Base-by-base conservation (phyloP, 129 eudicot genomes). In the Chrysanthemum lavandulifolium region DNA sequence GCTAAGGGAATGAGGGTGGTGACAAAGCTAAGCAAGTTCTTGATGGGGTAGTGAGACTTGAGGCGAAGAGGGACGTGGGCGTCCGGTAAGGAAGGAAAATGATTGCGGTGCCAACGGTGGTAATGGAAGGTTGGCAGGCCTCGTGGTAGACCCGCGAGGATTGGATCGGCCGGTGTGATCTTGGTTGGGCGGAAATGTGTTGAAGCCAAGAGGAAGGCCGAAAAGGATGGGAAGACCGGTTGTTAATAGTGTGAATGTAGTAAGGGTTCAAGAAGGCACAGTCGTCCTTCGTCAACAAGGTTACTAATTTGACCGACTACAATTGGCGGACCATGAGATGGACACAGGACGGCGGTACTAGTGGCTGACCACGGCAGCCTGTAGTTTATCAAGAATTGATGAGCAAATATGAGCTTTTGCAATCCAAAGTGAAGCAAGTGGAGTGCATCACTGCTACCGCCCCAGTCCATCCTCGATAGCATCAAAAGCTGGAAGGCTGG, bases 141-240 rank as follows among this genome's bases (percentile, higher is more conserved):
- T 15, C 84, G 82, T 13, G 90, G 90, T 3, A 78, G 90, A 36
- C 83, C 83, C 1, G 73, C 15, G 10, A 79, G 76, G 69, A 43
- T 58, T 70, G 79, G 61, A 56, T 29, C 54, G 16, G 85, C 76
- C 82, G 43, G 87, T 60, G 95, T 78, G 50, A 77, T 76, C 0
- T 82, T 78, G 70, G 78, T 82, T 49, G 89, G 91, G n/a, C n/a
- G n/a, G n/a, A 55, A 95, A 95, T 10, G 71, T 65, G 85, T 36
- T 71, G 50, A 84, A 71, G 75, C 84, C 86, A 45, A 82, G 86
- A 73, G 89, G 98, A 6, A 69, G 89, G 84, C 96, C 98, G 4
- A 82, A 47, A 82, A 88, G 72, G 72, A 14, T 12, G 57, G 78
- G n/a, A n/a, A 82, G 86, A 60, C 68, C 60, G 21, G 72, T 27